Base-by-base conservation (phyloP, 2,329 filamentous ascomycete species). In the Ramichloridium luteum region DNA sequence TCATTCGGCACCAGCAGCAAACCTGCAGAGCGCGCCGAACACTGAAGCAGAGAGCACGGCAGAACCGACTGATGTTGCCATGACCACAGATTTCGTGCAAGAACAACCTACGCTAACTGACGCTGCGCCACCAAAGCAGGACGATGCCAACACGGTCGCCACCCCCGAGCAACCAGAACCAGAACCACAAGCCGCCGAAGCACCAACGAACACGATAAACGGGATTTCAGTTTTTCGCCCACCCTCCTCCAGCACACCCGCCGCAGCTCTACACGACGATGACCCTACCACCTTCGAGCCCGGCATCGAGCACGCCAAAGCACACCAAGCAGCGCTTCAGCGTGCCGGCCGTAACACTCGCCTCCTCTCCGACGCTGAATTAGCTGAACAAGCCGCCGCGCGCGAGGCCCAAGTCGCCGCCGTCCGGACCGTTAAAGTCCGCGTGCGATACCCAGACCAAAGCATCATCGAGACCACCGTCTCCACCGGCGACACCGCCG, bases 371-470 rank as follows among this genome's bases (percentile, higher is more conserved):
- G 85, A 96, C 56, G 74, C 72, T 18, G 88, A 96, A 52, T 64
- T 92, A 8, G 77, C 75, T 20, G 75, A 77, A 14, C 74, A 76
- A 42, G 76, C 74, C 18, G 65, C 71, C 4, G 75, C 72, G 13
- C 74, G 77, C 31, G 70, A 72, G 28, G 74, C 76, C 16, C 77
- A 67, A 40, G 61, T 85, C 1, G 69, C 76, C 4, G 67, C 70
- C 4, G 67, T 86, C 38, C 73, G 70, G 30, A 71, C 72, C 17
- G 71, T 93, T 17, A 68, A 74, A 16, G 67, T 96, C 41, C 84
- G 81, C 42, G 71, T 94, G 29, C 79, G 86, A 15, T 86, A 94
- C 46, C 88, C 88, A 0, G 86, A 96, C 52, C 81, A 86, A 45
- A 80, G 76, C 35, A 75, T 77, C 32, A 73, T 85, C 17, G 73